Conservation (phyloP, 2,329 filamentous ascomycete genomes). For the Hymenoscyphus fraxineus region DNA sequence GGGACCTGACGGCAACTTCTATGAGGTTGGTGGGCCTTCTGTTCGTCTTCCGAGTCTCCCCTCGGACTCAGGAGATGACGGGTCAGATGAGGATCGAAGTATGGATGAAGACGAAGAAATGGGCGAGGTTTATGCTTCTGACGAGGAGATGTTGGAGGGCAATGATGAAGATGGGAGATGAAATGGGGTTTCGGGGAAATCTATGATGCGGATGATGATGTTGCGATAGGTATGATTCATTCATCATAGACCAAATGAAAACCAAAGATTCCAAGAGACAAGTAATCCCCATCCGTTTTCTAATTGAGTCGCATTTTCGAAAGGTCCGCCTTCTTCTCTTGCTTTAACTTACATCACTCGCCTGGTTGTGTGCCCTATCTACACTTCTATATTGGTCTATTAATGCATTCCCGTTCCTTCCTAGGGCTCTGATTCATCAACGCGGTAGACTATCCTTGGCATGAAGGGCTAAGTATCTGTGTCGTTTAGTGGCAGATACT, state of each 20-base stretch:
- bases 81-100: background rate
- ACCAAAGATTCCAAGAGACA: background rate
- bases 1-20: background rate
- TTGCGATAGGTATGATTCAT: background rate
- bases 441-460: no score
- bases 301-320: background rate
- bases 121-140: background rate
- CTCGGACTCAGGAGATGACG: background rate
- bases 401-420: no score
- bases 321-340: background rate
- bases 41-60: background rate
- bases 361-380: no score
- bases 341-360: background rate
- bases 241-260: background rate
- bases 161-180: background rate
- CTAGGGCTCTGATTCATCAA: no score
- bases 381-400: no score
- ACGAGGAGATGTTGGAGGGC: background rate
- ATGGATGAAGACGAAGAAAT: conserved; percentile 5
- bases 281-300: background rate
- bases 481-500: no score
- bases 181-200: background rate
- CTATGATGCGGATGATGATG: background rate
- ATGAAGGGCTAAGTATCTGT: no score
- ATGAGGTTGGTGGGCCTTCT: background rate